Evolutionary conservation across 2,329 filamentous ascomycete species (phyloP), one percentile per base, ranked within the genome.

Genomic region (Camillea tinctor): DNA sequence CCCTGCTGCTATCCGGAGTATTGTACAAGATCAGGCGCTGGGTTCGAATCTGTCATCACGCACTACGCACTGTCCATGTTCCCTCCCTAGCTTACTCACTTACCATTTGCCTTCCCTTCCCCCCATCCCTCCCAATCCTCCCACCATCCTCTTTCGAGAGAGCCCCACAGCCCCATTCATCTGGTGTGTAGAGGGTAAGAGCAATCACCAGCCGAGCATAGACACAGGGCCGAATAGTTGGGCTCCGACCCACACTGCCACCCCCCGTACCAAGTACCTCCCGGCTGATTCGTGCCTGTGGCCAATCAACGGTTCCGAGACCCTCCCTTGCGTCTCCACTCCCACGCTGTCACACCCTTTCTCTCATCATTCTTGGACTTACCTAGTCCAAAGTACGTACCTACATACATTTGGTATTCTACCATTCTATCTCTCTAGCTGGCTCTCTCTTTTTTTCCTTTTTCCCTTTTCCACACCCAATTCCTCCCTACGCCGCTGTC

Each of bases 391-490:
- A 44, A 44, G 36, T 44, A 53, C 22, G 22, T 55, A 59, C 60
- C 59, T 61, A 58, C 56, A 48, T 56, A 53, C 36, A 26, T 54
- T 60, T 19, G 49, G 54, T 54, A 60, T 57, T 58, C 56, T 56
- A 44, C 58, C 58, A 59, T 62, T 62, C 59, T 62, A 55, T 65
- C 58, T 58, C 57, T 44, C 61, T 26, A 48, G 57, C 58, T 61
- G 57, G 8, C 54, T 58, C 58, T 59, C 44, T 64, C 55, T 55
- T 59, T 57, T 58, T 40, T 58, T 60, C 54, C 54, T 53, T 58
- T 58, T 61, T 53, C 52, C 58, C 36, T 22, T 56, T 57, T 60
- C 50, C 61, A 59, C 64, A 64, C 59, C 57, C 60, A 53, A 58
- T 61, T 62, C 62, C 36, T 11, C 36, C 36, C 36, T 44, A 44